A percentile compares a stretch with the other conserved stretches of the same genome.
These are phyloP conservation scores for Blastobotrys americana DNA, from an alignment of 805 yeast genomes.

Conservation along the genomic window DNA sequence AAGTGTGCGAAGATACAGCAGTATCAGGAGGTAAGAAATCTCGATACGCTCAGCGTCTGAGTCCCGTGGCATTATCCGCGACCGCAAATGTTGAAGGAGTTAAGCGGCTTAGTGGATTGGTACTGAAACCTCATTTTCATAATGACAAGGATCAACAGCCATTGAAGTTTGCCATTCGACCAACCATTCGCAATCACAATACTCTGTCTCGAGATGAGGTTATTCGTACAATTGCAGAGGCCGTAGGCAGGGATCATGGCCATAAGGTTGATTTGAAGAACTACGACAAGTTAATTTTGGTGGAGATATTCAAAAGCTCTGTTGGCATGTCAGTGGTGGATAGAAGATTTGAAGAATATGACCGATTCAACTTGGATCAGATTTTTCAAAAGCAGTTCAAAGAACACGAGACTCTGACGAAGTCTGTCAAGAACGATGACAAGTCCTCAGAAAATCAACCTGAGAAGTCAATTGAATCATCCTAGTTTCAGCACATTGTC, in stretches of 20 bases:
- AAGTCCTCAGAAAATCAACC: too few relatives aligned
- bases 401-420: too few relatives aligned
- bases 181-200: conserved; percentile 71
- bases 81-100: conserved; percentile 67
- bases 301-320: conserved; percentile 83
- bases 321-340: conserved; percentile 82
- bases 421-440: too few relatives aligned
- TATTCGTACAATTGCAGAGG: conserved; percentile 61
- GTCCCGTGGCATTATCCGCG: conserved; percentile 73
- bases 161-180: conserved; percentile 67
- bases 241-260: conserved; percentile 60
- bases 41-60: conserved; percentile 70
- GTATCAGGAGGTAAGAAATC: conserved; percentile 44
- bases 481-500: too few relatives aligned
- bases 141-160: conserved; percentile 33
- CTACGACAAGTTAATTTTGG: conserved; percentile 69
- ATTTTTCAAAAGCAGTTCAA: conserved; percentile 33
- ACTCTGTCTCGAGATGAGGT: conserved; percentile 65
- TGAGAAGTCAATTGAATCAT: too few relatives aligned
- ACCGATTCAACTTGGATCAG: conserved; percentile 75
- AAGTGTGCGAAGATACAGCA: conserved; percentile 54
- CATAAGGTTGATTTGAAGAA: conserved; percentile 76
- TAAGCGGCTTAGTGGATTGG: conserved; percentile 46
- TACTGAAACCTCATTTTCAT: conserved; percentile 67
- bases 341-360: conserved; percentile 47